Base-by-base conservation (phyloP, 2,329 filamentous ascomycete species). In the Tolypocladium cylindrosporum region DNA sequence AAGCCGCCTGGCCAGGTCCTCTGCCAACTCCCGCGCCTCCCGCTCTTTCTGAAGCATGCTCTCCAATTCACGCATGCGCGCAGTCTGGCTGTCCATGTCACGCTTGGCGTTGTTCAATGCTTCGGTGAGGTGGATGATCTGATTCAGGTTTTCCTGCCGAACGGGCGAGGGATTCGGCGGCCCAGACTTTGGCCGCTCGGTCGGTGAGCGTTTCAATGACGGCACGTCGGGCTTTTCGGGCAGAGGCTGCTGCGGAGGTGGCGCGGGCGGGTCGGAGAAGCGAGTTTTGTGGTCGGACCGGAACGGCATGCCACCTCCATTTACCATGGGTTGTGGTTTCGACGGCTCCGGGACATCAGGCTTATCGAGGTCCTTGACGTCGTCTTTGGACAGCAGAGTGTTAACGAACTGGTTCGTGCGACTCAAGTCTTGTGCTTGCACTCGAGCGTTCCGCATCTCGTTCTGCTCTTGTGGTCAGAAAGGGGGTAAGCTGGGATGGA, bases 211-310 rank as follows among this genome's bases (percentile, higher is more conserved):
- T 68, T 90, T 91, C 37, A 96, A 72, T 1, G 90, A 84, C 0
- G 86, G 83, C 0, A 81, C 84, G 71, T 96, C 91, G 0, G 93
- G 93, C 71, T 97, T 97, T 69, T 97, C 92, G 1, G 93, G 93
- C 7, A 97, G 77, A 16, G 93, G 93, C 65, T 96, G 92, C 65
- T 96, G 91, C 36, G 93, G 93, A 34, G 93, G 93, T 9, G 93
- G 93, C 27, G 92, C 93, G 4, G 93, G 93, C 55, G 93, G 93
- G 59, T 97, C 92, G 1, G 90, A 94, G 70, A 97, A 97, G 56
- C 91, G 84, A 5, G 89, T 84, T 66, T 94, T 93, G 45, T 86
- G 77, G 67, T 96, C 91, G 24, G 85, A 75, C 63, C 90, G 87
- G 65, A 83, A 83, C 0, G 80, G 75, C 10, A 80, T 66, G 31